These are phyloP conservation scores for Leishmania gerbilli DNA, from an alignment of 208 protist species.

Conservation along the genomic window DNA sequence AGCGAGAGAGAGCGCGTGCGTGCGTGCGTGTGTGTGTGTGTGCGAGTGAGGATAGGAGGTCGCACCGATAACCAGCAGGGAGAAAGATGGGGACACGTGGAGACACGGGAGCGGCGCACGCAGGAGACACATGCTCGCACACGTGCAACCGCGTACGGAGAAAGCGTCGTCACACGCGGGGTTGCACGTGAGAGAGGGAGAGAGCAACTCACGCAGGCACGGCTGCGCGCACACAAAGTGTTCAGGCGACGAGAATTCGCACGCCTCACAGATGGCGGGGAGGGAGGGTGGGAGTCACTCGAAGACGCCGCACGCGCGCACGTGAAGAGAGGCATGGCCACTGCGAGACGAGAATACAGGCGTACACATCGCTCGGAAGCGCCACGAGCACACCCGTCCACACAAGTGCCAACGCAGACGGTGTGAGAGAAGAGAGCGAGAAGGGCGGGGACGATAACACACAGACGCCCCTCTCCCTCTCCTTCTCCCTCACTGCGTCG, in stretches of 20 bases:
- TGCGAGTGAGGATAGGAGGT: neutral
- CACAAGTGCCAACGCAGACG: too few relatives aligned
- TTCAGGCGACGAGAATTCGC: neutral
- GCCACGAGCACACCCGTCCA: too few relatives aligned
- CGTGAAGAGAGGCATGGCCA: neutral
- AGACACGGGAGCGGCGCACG: neutral
- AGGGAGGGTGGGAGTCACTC: neutral
- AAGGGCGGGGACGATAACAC: neutral
- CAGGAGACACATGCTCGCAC: neutral
- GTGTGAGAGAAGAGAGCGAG: neutral
- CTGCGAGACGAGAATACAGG: neutral
- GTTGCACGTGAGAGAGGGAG: neutral
- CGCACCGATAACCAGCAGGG: neutral
- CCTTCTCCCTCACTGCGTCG: too few relatives aligned
- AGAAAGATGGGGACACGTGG: neutral
- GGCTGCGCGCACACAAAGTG: neutral
- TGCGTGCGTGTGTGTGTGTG: neutral
- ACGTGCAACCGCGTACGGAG: neutral
- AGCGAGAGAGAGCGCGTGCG: constrained; percentile 13
- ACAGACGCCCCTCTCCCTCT: neutral
- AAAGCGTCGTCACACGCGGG: neutral
- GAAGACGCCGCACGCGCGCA: neutral
- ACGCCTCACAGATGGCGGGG: neutral
- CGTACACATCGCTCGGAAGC: neutral
- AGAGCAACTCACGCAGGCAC: neutral